Percentiles rank a stretch among this genome's conserved stretches.
phyloP scores from a whole-genome alignment of 805 yeast species.

The Wickerhamomyces bovis region DNA sequence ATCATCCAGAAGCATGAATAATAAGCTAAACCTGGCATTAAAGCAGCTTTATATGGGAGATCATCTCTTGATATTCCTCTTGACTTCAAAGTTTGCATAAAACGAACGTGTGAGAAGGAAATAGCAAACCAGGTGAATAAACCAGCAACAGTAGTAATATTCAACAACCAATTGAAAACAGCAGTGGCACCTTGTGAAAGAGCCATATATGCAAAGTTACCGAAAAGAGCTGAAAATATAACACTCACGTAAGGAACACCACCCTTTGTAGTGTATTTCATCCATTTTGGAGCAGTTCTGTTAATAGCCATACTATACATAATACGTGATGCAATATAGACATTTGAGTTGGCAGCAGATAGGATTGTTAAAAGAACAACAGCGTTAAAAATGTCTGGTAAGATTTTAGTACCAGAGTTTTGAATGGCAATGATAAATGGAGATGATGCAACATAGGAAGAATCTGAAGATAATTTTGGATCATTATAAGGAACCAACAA shows the following conservation, averaged over 20 bases:
- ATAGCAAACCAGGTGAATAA: slow-evolving; percentile 64
- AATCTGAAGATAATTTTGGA: slow-evolving; percentile 1
- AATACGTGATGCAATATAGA: slow-evolving; percentile 63
- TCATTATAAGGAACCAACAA: slow-evolving; percentile 6
- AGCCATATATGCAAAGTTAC: slow-evolving; percentile 54
- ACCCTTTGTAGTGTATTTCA: slow-evolving; percentile 38
- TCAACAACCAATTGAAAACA: slow-evolving; percentile 64
- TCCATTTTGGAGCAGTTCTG: slow-evolving; percentile 49
- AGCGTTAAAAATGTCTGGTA: slow-evolving; percentile 67
- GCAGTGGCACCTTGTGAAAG: slow-evolving; percentile 42
- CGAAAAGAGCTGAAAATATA: slow-evolving; percentile 47
- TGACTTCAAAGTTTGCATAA: slow-evolving; percentile 53
- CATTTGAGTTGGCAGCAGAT: slow-evolving; percentile 70
- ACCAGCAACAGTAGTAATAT: slow-evolving; percentile 67
- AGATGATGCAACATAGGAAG: slow-evolving; percentile 3
- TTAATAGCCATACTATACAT: slow-evolving; percentile 52
- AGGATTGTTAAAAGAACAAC: slow-evolving; percentile 56
- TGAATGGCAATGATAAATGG: slow-evolving; percentile 8
- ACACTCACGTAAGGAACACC: slow-evolving; percentile 61
- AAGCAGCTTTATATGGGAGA: slow-evolving; percentile 64
- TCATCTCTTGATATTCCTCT: slow-evolving; percentile 59
- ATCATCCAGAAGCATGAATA: slow-evolving; percentile 48
- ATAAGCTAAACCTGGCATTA: slow-evolving; percentile 59
- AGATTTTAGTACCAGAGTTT: slow-evolving; percentile 24
- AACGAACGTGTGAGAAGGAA: slow-evolving; percentile 54